Conservation (phyloP, 345 rosid genomes). For the Linum trigynum region DNA sequence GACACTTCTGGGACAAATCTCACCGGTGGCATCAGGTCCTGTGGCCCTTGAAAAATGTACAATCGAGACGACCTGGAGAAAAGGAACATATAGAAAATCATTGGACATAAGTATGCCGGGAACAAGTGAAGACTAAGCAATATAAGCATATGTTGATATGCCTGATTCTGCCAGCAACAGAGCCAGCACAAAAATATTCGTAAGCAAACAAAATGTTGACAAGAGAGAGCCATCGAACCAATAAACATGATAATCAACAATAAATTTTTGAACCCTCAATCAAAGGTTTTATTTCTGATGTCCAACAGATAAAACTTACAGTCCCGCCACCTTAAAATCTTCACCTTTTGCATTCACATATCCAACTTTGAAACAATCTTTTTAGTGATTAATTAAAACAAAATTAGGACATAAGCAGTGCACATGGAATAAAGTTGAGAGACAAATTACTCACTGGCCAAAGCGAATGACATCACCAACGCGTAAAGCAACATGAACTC, state of each 20-base stretch:
- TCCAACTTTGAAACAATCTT: background rate
- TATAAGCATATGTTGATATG: background rate
- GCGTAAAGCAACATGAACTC: slow-evolving; percentile 53
- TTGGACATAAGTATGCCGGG: background rate
- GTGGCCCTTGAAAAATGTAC: slow-evolving; percentile 90
- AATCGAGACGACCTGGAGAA: slow-evolving; percentile 57
- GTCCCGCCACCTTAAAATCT: background rate
- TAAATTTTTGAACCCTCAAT: too few species aligned
- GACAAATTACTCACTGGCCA: slow-evolving; percentile 62
- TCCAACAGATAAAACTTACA: background rate
- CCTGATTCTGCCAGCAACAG: background rate
- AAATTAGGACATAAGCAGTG: background rate
- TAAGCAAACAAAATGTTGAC: background rate
- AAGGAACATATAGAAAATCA: slow-evolving; percentile 5
- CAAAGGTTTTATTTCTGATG: background rate
- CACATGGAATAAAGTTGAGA: slow-evolving; percentile 4
- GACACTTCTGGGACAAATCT: slow-evolving; percentile 13
- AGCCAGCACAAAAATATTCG: background rate
- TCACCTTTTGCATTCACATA: background rate
- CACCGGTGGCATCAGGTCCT: slow-evolving; percentile 83
- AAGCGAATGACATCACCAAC: slow-evolving; percentile 93
- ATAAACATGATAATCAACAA: background rate
- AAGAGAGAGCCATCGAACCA: background rate
- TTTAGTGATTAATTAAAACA: background rate
- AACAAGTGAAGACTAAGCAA: background rate